These are phyloP conservation scores for Alternaria solani DNA, from an alignment of 2,329 filamentous ascomycete species.

Conservation along the genomic window DNA sequence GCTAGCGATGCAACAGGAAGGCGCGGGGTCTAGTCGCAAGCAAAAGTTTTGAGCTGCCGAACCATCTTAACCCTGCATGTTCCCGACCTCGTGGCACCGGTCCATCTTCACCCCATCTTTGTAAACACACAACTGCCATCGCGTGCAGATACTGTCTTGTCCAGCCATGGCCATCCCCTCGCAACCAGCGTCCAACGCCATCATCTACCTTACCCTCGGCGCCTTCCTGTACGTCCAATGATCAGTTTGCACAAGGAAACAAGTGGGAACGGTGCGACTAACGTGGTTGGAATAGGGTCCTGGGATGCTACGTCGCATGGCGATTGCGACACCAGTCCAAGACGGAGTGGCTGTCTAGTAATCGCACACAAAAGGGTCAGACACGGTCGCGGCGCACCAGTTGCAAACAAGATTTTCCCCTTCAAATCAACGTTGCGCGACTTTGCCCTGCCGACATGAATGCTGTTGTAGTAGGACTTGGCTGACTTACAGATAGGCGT, in stretches of 20 bases:
- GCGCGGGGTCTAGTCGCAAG: conserved; percentile 26
- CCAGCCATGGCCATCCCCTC: conserved; percentile 76
- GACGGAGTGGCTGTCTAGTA: conserved; percentile 75
- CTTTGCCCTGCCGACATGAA: neutral
- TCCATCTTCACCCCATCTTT: conserved; percentile 16
- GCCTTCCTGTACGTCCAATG: conserved; percentile 69
- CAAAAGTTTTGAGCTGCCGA: conserved; percentile 33
- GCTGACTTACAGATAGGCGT: conserved; percentile 63
- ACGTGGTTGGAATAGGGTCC: conserved; percentile 58
- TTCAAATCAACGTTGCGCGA: conserved; percentile 10
- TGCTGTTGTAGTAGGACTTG: neutral
- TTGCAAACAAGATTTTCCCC: conserved; percentile 9
- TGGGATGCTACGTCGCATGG: conserved; percentile 68
- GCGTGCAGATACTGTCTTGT: conserved; percentile 5
- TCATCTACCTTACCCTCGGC: conserved; percentile 82
- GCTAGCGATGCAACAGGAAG: conserved; percentile 37
- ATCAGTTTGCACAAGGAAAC: too few species aligned
- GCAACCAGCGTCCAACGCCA: conserved; percentile 78
- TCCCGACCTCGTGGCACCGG: conserved; percentile 16
- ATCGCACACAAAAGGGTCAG: conserved; percentile 82
- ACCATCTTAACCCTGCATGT: conserved; percentile 32
- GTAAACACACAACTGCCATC: conserved; percentile 5
- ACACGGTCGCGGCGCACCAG: conserved; percentile 18
- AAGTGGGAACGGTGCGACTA: conserved; percentile 14
- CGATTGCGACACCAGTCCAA: conserved; percentile 69